phyloP scores from a whole-genome alignment of 352 stramenopile species.

The Phytophthora rubi region DNA sequence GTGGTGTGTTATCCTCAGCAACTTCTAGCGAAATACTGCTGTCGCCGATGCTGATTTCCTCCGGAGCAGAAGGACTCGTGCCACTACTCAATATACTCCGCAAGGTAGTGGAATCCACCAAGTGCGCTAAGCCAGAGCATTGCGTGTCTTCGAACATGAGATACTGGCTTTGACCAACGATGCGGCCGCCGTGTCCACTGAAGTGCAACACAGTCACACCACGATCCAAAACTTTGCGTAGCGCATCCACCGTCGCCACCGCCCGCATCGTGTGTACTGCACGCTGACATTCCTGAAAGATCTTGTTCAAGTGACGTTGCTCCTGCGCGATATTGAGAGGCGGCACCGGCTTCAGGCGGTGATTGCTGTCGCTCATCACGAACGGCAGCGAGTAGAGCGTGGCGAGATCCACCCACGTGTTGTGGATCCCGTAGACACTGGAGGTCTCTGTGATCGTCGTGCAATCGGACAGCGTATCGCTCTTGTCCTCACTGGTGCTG shows the following conservation, averaged over 20 bases:
- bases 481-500: conserved; percentile 65
- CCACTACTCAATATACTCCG: conserved; percentile 60
- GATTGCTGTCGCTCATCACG: conserved; percentile 49
- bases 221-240: conserved; percentile 81
- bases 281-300: conserved; percentile 78
- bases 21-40: conserved; percentile 18
- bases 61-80: conserved; percentile 9
- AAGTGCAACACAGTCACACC: conserved; percentile 82
- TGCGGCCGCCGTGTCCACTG: conserved; percentile 72
- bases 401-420: conserved; percentile 83
- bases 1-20: conserved; percentile 14
- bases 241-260: conserved; percentile 71
- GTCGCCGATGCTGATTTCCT: conserved; percentile 24
- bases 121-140: conserved; percentile 63
- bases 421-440: conserved; percentile 78
- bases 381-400: conserved; percentile 81
- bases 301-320: conserved; percentile 70
- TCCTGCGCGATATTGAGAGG: conserved; percentile 74
- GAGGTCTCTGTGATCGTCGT: conserved; percentile 74
- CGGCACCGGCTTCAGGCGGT: conserved; percentile 65
- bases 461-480: conserved; percentile 78
- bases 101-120: conserved; percentile 70
- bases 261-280: conserved; percentile 79
- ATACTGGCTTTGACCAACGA: conserved; percentile 68
- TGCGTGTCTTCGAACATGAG: conserved; percentile 85